phyloP scores from a whole-genome alignment of 208 protist species.

The Porcisia hertigi region DNA sequence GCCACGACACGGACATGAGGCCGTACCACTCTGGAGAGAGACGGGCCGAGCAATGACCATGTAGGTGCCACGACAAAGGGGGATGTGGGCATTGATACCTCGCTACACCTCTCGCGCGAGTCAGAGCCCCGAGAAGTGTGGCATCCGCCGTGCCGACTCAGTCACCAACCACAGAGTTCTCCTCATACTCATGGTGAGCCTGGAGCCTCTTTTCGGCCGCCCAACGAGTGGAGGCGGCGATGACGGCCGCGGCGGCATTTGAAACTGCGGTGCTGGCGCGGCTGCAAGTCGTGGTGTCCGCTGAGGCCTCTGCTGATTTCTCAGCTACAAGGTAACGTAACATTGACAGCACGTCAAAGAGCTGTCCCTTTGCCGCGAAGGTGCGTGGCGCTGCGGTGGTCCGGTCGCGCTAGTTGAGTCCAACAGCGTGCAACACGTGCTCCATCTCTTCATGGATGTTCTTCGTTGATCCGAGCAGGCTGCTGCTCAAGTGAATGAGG shows the following conservation, averaged over 20 bases:
- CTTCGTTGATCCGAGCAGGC: conserved; percentile 46
- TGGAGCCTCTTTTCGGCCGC: too few species aligned
- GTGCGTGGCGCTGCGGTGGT: conserved; percentile 16
- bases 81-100: too few species aligned
- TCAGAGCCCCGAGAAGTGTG: neutral
- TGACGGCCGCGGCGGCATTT: conserved; percentile 20
- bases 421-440: conserved; percentile 42
- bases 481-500: conserved; percentile 31
- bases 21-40: too few species aligned
- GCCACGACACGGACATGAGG: too few species aligned
- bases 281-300: neutral
- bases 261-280: conserved; percentile 3
- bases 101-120: neutral
- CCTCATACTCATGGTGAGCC: neutral
- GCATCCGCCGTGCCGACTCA: neutral
- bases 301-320: neutral
- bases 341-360: conserved; percentile 39
- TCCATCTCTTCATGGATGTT: conserved; percentile 45
- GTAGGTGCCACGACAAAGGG: too few species aligned
- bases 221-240: conserved; percentile 5
- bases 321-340: conserved; percentile 31
- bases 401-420: conserved; percentile 30
- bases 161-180: conserved; percentile 7
- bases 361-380: conserved; percentile 36
- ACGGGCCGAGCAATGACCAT: too few species aligned